Base-by-base conservation (phyloP, 2,329 filamentous ascomycete species). In the Sclerotiophoma versabilis region DNA sequence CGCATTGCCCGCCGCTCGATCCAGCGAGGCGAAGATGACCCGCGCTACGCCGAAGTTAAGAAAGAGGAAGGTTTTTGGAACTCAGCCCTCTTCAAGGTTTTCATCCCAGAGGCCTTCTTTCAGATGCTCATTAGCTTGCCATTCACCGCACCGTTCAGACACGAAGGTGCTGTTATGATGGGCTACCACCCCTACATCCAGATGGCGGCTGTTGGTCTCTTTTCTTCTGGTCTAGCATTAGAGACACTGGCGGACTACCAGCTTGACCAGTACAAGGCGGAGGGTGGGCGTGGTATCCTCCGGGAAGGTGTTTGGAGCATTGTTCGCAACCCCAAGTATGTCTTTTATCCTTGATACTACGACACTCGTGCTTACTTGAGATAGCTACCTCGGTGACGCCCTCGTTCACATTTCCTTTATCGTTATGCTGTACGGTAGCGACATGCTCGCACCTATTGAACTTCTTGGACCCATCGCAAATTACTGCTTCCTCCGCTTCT, bases 231-330 rank as follows among this genome's bases (percentile, higher is more conserved):
- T 0, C 77, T 86, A 29, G 80, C 80, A 2, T 66, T 87, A 11
- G 84, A 87, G 64, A 76, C 79, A 2, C 60, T 87, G 20, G 84
- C 84, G 10, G 84, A 87, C 62, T 75, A 75, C 41, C 84, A 87
- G 64, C 74, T 87, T 12, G 80, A 81, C 38, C 64, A 76, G 27
- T 83, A 84, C 66, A 79, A 80, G 56, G 73, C 74, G 37, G 69
- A 78, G 19, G 69, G 70, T 5, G 75, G 76, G 14, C 63, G 66
- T 14, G 73, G 74, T 30, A 73, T 86, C 25, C 77, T 81, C 57
- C 78, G 80, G 12, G 77, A 83, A n/a, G 84, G 84, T 11, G 84
- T 87, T 25, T 87, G 83, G 83, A 84, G 82, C 60, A 78, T 87
- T 26, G 83, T 86, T 22, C 75, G 85, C 42, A 84, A 87, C 71